A percentile compares a stretch with the other conserved stretches of the same genome.
Conservation (phyloP, 176 grass and related monocot species). For the Oropetium thomaeum region DNA sequence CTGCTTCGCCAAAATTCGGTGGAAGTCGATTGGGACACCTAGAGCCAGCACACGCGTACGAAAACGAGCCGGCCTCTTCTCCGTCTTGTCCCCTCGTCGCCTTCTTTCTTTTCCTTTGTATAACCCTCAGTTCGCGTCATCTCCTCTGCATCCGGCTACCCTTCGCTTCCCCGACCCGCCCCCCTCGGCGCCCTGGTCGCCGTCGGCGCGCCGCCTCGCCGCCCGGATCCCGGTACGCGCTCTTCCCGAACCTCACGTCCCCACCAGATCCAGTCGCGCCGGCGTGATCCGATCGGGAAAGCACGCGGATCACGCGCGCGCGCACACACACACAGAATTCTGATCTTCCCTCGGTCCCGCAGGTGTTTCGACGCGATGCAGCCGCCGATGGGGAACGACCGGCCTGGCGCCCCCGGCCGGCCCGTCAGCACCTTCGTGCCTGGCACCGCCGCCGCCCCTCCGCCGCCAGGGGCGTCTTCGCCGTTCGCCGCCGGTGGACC, state of each 20-base stretch:
- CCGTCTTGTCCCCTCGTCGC: neutral
- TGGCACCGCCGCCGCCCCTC: slow-evolving; percentile 4
- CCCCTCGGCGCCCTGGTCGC: slow-evolving; percentile 15
- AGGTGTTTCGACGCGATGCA: slow-evolving; percentile 42
- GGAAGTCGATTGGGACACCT: neutral
- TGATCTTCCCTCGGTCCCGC: slow-evolving; percentile 9
- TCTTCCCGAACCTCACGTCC: neutral
- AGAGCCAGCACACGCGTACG: neutral
- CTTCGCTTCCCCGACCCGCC: neutral
- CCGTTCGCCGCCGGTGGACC: slow-evolving; percentile 28
- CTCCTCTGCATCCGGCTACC: neutral
- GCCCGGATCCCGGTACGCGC: slow-evolving; percentile 31
- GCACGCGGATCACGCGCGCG: slow-evolving; percentile 20
- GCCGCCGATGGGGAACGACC: slow-evolving; percentile 57
- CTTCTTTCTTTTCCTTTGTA: neutral
- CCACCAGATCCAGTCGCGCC: slow-evolving; percentile 32
- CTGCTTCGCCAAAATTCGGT: neutral
- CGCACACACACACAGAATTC: neutral
- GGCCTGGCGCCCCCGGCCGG: slow-evolving; percentile 34
- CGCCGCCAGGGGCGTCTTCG: neutral
- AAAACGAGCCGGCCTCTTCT: neutral
- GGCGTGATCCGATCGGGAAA: slow-evolving; percentile 34
- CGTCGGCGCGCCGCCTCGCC: slow-evolving; percentile 20
- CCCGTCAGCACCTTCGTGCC: slow-evolving; percentile 42
- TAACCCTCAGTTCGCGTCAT: slow-evolving; percentile 17